Evolutionary conservation across 179 eudicot species (phyloP).

Genomic region (Patellifolia procumbens): DNA sequence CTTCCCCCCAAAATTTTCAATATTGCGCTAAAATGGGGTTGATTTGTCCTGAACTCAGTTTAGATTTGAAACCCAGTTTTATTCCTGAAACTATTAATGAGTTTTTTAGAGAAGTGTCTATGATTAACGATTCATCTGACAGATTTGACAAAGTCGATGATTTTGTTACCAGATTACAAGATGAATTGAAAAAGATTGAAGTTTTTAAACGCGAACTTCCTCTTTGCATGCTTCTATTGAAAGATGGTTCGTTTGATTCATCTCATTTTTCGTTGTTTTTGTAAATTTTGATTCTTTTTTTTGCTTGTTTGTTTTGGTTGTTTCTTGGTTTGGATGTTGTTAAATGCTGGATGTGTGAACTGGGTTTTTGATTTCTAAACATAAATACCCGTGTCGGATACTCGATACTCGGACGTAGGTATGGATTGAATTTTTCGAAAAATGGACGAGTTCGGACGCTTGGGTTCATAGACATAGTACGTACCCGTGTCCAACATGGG

Average conservation of each 20-base stretch:
- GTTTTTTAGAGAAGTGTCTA: slow-evolving; percentile 42
- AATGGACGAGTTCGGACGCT: too few species aligned
- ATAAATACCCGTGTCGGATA: too few species aligned
- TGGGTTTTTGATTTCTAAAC: background rate
- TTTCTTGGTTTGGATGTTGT: background rate
- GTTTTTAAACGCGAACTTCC: slow-evolving; percentile 70
- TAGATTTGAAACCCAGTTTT: slow-evolving; percentile 38
- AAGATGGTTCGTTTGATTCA: slow-evolving; percentile 47
- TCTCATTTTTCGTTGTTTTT: background rate
- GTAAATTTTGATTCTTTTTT: background rate
- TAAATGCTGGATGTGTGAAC: slow-evolving; percentile 5
- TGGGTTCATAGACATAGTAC: too few species aligned
- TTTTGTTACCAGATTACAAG: slow-evolving; percentile 45
- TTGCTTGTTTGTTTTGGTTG: background rate
- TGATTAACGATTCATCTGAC: slow-evolving; percentile 38
- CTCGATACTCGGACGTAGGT: too few species aligned
- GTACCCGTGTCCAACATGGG: too few species aligned
- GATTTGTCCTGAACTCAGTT: slow-evolving; percentile 45
- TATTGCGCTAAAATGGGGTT: slow-evolving; percentile 30
- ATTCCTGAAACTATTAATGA: slow-evolving; percentile 37
- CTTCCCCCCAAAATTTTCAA: background rate
- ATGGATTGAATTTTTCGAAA: too few species aligned
- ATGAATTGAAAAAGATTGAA: slow-evolving; percentile 56
- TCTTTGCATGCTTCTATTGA: slow-evolving; percentile 58
- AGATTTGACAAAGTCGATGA: slow-evolving; percentile 43